A percentile compares a stretch with the other conserved stretches of the same genome.
These are phyloP conservation scores for Nicotiana sylvestris DNA, from an alignment of 257 asterid genomes.

Conservation along the genomic window DNA sequence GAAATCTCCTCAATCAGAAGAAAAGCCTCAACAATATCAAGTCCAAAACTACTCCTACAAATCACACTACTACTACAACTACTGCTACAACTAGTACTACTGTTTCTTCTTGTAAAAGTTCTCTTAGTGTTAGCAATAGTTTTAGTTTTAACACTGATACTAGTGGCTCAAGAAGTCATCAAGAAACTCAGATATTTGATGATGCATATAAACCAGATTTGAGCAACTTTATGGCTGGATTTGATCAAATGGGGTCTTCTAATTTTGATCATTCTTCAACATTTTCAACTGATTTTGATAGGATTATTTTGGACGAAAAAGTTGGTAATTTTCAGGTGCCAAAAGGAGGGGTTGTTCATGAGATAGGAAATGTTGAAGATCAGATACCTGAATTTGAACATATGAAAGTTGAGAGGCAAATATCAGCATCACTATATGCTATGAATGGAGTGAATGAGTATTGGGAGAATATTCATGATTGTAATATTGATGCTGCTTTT, in stretches of 20 bases:
- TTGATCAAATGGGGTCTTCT: slow-evolving; percentile 24
- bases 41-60: slow-evolving; percentile 13
- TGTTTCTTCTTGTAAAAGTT: slow-evolving; percentile 2
- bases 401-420: slow-evolving; percentile 61
- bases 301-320: slow-evolving; percentile 22
- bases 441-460: slow-evolving; percentile 60
- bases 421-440: slow-evolving; percentile 66
- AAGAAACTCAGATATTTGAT: slow-evolving; percentile 7
- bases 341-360: slow-evolving; percentile 12
- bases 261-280: slow-evolving; percentile 20
- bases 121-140: slow-evolving; percentile 13
- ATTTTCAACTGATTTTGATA: slow-evolving; percentile 26
- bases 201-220: slow-evolving; percentile 60
- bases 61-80: background rate
- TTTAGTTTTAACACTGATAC: slow-evolving; percentile 14
- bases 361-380: slow-evolving; percentile 7
- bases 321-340: slow-evolving; percentile 15
- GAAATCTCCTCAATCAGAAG: slow-evolving; percentile 63
- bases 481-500: slow-evolving; percentile 32
- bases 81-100: background rate
- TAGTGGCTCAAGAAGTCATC: slow-evolving; percentile 17
- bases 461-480: slow-evolving; percentile 50
- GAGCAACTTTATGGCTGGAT: slow-evolving; percentile 38
- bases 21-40: slow-evolving; percentile 27
- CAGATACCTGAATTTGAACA: slow-evolving; percentile 45